Evolutionary conservation across 2,329 filamentous ascomycete species (phyloP), one percentile per base, ranked within the genome.

Genomic region (Calonectria fujianensis): DNA sequence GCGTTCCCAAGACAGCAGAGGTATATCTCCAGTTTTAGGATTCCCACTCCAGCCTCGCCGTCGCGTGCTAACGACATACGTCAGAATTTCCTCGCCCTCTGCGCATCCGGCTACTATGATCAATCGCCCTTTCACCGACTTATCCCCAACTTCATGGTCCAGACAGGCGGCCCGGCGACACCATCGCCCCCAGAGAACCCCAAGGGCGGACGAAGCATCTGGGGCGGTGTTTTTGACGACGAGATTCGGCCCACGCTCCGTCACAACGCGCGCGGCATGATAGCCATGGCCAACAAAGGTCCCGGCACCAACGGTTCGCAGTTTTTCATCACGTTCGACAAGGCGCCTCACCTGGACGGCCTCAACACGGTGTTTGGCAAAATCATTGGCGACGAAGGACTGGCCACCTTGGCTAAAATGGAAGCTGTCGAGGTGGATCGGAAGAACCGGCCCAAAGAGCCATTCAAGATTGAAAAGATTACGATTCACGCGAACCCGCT

Each of bases 1-100:
- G 94, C 80, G 95, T 98, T 39, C 97, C 97, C 76, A 96, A 96
- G 85, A 98, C 97, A 0, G 94, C 96, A 76, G 95, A 98, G 87
- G 94, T 94, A 87, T 71, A 87, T 80, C 35, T 35, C 67, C 48
- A 45, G 45, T 39, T 51, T 59, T 37, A 29, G 27, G 54, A 57
- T 35, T 8, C 57, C 16, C 52, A 27, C 18, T 50, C 45, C 16
- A 41, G 70, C 32, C 65, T 35, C 48, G 29, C 16, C 24, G 29
- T 18, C 24, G 9, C 27, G 32, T 29, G 51, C 74, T 80, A 73
- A 80, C 65, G 27, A 35, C 18, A 29, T 57, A n/a, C 65, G 52
- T 14, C 83, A 95, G 93, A 97, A 97, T 88, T 97, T 97, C 86
- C 92, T 97, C 79, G 95, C 95, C 69, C 93, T 97, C 76, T 96